phyloP scores from a whole-genome alignment of 768 basidiomycete genomes.

The Mycena belliarum region DNA sequence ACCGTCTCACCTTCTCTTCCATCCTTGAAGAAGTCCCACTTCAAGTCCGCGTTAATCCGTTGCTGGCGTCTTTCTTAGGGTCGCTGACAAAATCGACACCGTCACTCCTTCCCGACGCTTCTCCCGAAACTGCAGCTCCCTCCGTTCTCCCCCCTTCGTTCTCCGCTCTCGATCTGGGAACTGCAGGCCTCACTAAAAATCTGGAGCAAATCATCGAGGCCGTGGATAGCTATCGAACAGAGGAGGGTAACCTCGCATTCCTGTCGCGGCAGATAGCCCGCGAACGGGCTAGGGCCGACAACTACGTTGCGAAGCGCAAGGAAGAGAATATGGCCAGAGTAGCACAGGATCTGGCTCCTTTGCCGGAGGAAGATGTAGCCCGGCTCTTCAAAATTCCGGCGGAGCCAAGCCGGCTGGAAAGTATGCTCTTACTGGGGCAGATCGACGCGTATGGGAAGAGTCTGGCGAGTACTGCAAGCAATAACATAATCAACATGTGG shows the following conservation, averaged over 20 bases:
- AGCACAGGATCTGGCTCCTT: constrained; percentile 79
- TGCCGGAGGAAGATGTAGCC: constrained; percentile 85
- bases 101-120: constrained; percentile 37
- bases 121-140: constrained; percentile 38
- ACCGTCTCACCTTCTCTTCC: constrained; percentile 81
- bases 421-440: constrained; percentile 83
- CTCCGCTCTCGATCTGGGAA: constrained; percentile 69
- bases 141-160: constrained; percentile 61
- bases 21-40: constrained; percentile 87
- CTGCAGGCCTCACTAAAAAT: constrained; percentile 68
- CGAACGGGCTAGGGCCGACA: constrained; percentile 79
- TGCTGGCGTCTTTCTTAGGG: constrained; percentile 78
- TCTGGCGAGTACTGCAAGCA: constrained; percentile 62
- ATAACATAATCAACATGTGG: constrained; percentile 86
- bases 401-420: constrained; percentile 87
- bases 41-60: constrained; percentile 78
- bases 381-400: constrained; percentile 85
- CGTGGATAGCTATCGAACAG: constrained; percentile 82
- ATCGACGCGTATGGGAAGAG: constrained; percentile 84
- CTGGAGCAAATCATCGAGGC: constrained; percentile 85
- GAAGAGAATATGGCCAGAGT: constrained; percentile 83
- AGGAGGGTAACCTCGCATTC: constrained; percentile 92
- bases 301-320: constrained; percentile 78
- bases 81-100: constrained; percentile 53
- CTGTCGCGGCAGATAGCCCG: constrained; percentile 84